Percentiles rank a stretch among this genome's conserved stretches.
Conservation (phyloP, 2,329 filamentous ascomycete species). For the Fusarium bulbicola region DNA sequence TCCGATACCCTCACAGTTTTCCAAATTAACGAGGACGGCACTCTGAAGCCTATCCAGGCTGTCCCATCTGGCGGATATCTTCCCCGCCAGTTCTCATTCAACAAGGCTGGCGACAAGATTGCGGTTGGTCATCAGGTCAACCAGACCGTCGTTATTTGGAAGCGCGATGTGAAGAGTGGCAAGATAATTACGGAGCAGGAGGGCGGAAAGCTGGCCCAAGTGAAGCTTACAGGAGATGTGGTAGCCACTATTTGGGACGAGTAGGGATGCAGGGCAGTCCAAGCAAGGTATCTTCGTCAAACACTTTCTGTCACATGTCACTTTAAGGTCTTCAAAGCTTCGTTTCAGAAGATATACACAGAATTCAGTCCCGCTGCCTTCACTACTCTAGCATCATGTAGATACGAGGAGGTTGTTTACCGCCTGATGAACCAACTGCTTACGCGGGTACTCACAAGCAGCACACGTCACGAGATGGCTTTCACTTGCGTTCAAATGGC, state of each 20-base stretch:
- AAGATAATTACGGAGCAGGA: conserved; percentile 34
- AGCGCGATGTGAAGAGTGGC: conserved; percentile 30
- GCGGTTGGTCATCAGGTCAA: conserved; percentile 40
- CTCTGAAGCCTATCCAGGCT: conserved; percentile 26
- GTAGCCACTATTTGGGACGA: conserved; percentile 37
- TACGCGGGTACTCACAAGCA: too few species aligned
- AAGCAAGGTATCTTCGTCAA: too few species aligned
- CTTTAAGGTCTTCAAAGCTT: too few species aligned
- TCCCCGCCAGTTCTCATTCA: conserved; percentile 39
- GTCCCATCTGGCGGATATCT: conserved; percentile 36
- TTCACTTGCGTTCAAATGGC: rapidly evolving
- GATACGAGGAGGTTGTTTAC: too few species aligned
- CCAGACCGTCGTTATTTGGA: conserved; percentile 37
- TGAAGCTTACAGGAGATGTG: conserved; percentile 26
- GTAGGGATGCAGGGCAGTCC: not conserved
- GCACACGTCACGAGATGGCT: too few species aligned
- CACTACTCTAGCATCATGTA: too few species aligned
- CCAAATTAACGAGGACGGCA: conserved; percentile 30
- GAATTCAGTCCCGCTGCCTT: too few species aligned
- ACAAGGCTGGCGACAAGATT: conserved; percentile 38
- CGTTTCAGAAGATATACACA: too few species aligned
- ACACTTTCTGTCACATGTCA: rapidly evolving
- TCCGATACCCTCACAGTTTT: conserved; percentile 38
- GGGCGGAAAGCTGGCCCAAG: conserved; percentile 35
- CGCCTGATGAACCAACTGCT: too few species aligned